These are phyloP conservation scores for Entomophthora muscae DNA, from an alignment of 371 early-diverging fungal genomes.

Conservation along the genomic window DNA sequence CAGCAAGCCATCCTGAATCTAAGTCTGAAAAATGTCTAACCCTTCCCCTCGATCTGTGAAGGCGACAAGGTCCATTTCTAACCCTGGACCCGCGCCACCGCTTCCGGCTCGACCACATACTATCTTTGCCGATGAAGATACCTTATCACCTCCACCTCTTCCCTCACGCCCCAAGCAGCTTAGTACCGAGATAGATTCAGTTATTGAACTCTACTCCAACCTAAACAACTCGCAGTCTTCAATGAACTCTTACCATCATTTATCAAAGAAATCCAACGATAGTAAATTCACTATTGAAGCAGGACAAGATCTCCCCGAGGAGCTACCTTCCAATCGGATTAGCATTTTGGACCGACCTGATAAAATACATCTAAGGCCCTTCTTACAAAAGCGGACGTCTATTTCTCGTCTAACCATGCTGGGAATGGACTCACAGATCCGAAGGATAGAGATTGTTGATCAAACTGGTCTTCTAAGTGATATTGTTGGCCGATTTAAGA, in stretches of 20 bases:
- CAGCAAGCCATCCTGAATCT: too few species aligned
- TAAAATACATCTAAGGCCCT: background rate
- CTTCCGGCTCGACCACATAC: too few species aligned
- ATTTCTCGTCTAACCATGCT: background rate
- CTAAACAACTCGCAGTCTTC: background rate
- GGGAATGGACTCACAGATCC: background rate
- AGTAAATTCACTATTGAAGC: background rate
- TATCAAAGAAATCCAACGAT: background rate
- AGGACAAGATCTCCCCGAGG: background rate
- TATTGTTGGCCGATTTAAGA: background rate
- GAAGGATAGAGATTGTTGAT: background rate
- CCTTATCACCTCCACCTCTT: too few species aligned
- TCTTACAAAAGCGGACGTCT: background rate
- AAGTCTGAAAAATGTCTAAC: too few species aligned
- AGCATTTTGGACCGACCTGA: background rate
- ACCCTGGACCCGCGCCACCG: too few species aligned
- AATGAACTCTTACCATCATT: background rate
- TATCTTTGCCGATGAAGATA: too few species aligned
- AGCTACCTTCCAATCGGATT: background rate
- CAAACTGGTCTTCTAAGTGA: background rate
- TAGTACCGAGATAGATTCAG: background rate
- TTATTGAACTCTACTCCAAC: background rate
- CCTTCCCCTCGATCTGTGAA: too few species aligned
- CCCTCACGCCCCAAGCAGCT: background rate
- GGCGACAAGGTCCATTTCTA: too few species aligned